These are phyloP conservation scores for Penicillium pancosmium DNA, from an alignment of 495 filamentous ascomycete species.

Conservation along the genomic window DNA sequence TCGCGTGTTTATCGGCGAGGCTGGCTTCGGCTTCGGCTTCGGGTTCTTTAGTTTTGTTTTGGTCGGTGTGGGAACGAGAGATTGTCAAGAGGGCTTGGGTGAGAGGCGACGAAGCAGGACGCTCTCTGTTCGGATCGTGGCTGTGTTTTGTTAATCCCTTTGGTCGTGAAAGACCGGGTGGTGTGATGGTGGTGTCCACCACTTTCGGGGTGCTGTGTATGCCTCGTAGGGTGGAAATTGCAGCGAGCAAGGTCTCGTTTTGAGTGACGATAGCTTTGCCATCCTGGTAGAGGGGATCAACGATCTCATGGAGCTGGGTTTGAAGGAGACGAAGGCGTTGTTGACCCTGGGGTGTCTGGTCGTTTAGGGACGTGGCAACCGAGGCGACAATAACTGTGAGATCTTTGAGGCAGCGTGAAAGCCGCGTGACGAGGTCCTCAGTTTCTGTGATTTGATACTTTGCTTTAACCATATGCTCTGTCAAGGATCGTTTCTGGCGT, in stretches of 20 bases:
- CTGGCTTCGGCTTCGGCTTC: not conserved
- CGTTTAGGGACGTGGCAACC: not conserved
- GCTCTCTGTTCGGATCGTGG: not conserved
- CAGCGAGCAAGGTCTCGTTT: constrained; percentile 3
- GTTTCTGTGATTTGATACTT: constrained; percentile 3
- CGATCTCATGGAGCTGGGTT: constrained; percentile 4
- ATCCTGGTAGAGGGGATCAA: constrained; percentile 5
- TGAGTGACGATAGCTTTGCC: not conserved
- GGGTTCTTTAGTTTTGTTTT: not conserved
- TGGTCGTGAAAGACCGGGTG: not conserved
- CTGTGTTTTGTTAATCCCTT: not conserved
- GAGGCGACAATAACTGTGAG: constrained; percentile 14
- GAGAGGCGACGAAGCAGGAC: not conserved
- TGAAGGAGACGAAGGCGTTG: constrained; percentile 11
- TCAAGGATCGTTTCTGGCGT: constrained; percentile 29
- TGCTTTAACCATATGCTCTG: constrained; percentile 10
- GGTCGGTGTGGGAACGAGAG: not conserved
- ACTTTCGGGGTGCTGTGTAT: not conserved
- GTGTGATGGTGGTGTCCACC: not conserved
- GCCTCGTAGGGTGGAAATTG: not conserved
- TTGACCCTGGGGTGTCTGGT: not conserved
- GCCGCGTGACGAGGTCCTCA: not conserved
- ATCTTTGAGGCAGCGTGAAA: constrained; percentile 6
- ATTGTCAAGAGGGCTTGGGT: not conserved
- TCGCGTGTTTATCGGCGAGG: not conserved